A percentile compares a stretch with the other conserved stretches of the same genome.
phyloP scores from a whole-genome alignment of 441 rosid genomes.

The Euphorbia schlechtendalii region DNA sequence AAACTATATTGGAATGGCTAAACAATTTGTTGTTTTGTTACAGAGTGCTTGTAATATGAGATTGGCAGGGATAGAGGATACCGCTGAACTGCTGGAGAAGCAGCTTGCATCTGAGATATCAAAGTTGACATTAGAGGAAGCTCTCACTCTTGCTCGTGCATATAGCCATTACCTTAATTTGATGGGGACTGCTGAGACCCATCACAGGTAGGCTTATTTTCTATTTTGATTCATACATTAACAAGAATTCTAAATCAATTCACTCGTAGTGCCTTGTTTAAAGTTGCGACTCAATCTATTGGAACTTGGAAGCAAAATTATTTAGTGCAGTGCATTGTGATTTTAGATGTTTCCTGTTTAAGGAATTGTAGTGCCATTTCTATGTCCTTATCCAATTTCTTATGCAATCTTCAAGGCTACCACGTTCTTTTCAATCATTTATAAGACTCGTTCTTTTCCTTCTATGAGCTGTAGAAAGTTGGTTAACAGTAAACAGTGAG shows the following conservation, averaged over 20 bases:
- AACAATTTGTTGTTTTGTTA: not conserved
- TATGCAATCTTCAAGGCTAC: not conserved
- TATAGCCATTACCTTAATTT: conserved; percentile 84
- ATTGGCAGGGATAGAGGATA: conserved; percentile 71
- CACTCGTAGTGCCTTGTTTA: no score
- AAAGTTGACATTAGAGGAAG: conserved; percentile 77
- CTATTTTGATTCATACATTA: not conserved
- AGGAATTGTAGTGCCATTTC: not conserved
- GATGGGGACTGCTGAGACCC: conserved; percentile 94
- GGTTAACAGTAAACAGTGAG: not conserved
- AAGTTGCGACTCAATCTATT: not conserved
- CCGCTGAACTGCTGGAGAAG: conserved; percentile 76
- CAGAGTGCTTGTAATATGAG: conserved; percentile 93
- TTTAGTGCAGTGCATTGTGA: not conserved
- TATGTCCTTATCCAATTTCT: not conserved
- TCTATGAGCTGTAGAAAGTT: not conserved
- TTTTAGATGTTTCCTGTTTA: not conserved
- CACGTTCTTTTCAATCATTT: not conserved
- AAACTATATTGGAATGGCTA: no score
- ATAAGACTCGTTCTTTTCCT: not conserved
- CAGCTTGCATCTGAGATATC: conserved; percentile 77
- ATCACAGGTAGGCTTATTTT: conserved; percentile 53
- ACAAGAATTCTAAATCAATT: not conserved
- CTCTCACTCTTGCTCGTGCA: conserved; percentile 82
- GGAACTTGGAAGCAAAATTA: not conserved